Base-by-base conservation (phyloP, 306 rosid genomes). In the Inga laurina region DNA sequence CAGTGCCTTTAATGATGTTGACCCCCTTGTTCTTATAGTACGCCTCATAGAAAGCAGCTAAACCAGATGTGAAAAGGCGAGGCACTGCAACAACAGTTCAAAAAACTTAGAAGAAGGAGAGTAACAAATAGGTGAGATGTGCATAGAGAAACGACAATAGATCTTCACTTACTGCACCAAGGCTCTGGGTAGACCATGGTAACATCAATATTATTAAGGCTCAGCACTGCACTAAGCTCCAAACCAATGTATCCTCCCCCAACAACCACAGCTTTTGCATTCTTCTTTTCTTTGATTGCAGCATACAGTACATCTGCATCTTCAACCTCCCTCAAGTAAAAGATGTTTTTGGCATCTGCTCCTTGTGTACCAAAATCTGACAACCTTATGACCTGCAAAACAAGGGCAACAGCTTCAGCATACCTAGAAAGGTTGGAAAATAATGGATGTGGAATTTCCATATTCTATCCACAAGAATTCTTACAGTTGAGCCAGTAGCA, bases 191-290 rank as follows among this genome's bases (percentile, higher is more conserved):
- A 96, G 83, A 96, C 97, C 99, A 96, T 96, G 81, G 73, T 88
- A 68, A 90, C 95, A 78, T 96, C 97, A 79, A 89, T 57, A 81
- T 94, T 86, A 87, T 96, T 96, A 74, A 94, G 89, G 81, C 74
- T 85, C 89, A 96, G 83, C 57, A 85, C 97, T 34, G 99, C 99
- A 88, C 97, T 85, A 78, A 96, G 90, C 88, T 96, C 99, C 79
- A 96, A 92, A 87, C 99, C 97, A 13, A 96, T 96, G 88, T 96
- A 94, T 71, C 97, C 99, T 83, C 99, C 99, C 66, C 99, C 99
- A 74, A 96, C 99, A 85, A 96, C 86, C 78, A 96, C 98, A 83
- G 93, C 97, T 85, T 91, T 96, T 27, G 90, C 97, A 51, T 91
- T 89, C 91, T 92, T 91, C 88, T 94, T 96, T 62, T 82, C 84